These are phyloP conservation scores for Astrephomene gubernaculifera DNA, from an alignment of 139 green algal species.

Conservation along the genomic window DNA sequence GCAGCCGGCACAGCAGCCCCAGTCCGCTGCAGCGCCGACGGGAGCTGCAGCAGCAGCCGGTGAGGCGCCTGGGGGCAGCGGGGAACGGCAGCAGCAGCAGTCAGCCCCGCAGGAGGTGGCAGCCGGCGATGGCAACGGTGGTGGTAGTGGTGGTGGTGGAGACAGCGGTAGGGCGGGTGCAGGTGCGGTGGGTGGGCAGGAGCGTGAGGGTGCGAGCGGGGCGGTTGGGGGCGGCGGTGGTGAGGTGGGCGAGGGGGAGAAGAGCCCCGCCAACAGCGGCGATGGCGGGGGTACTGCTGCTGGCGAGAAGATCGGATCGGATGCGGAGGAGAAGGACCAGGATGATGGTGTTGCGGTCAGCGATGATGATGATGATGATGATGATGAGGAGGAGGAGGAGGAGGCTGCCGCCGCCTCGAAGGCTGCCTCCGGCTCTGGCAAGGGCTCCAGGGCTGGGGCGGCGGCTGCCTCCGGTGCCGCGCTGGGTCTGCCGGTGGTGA, in stretches of 20 bases:
- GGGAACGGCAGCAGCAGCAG: background rate
- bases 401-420: background rate
- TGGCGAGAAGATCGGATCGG: no score
- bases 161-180: no score
- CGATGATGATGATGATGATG: background rate
- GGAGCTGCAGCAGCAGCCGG: background rate
- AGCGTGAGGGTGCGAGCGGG: no score
- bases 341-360: background rate
- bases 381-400: background rate
- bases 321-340: background rate
- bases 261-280: no score
- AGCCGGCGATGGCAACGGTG: background rate
- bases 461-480: background rate
- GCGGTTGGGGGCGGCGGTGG: no score
- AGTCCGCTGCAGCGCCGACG: background rate
- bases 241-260: no score
- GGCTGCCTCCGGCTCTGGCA: background rate
- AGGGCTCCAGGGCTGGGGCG: background rate
- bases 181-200: no score
- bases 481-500: slow-evolving; percentile 36
- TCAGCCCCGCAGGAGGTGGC: no score
- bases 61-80: background rate
- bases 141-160: no score
- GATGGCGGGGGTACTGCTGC: no score
- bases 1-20: background rate